A percentile compares a stretch with the other conserved stretches of the same genome.
Evolutionary conservation across 2,329 filamentous ascomycete genomes (phyloP).

Genomic region (Aspergillus sp.): DNA sequence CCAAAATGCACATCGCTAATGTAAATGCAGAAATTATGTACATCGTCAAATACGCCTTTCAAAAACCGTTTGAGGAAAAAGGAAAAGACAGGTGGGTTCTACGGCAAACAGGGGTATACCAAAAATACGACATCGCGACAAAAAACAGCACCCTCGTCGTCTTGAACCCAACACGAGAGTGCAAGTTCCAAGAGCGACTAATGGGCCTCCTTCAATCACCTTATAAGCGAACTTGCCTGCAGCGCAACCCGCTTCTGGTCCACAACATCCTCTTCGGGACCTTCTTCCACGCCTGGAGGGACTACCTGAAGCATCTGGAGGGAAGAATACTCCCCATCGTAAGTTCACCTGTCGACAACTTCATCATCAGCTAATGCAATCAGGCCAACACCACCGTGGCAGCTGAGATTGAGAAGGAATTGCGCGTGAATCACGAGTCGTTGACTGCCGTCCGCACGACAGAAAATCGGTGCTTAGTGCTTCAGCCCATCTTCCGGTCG

Average conservation of each 20-base stretch:
- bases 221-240: constrained; percentile 10
- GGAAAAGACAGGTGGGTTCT: constrained; percentile 31
- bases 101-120: constrained; percentile 40
- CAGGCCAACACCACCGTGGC: constrained; percentile 18
- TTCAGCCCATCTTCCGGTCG: constrained; percentile 26
- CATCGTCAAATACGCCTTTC: constrained; percentile 35
- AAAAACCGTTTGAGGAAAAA: constrained; percentile 25
- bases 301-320: constrained; percentile 33
- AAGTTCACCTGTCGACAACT: background rate
- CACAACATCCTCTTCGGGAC: constrained; percentile 35
- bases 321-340: constrained; percentile 28
- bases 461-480: constrained; percentile 27
- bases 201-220: constrained; percentile 18
- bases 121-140: constrained; percentile 29
- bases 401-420: constrained; percentile 12
- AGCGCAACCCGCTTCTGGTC: constrained; percentile 27
- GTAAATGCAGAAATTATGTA: constrained; percentile 31
- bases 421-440: constrained; percentile 28
- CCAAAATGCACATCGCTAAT: background rate
- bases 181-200: constrained; percentile 24
- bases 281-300: constrained; percentile 36
- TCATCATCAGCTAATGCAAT: constrained; percentile 2
- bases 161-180: constrained; percentile 27
- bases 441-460: constrained; percentile 21
- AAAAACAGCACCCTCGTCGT: constrained; percentile 32